Evolutionary conservation across 768 basidiomycete genomes (phyloP).

Genomic region (Amanita pallidorosea): DNA sequence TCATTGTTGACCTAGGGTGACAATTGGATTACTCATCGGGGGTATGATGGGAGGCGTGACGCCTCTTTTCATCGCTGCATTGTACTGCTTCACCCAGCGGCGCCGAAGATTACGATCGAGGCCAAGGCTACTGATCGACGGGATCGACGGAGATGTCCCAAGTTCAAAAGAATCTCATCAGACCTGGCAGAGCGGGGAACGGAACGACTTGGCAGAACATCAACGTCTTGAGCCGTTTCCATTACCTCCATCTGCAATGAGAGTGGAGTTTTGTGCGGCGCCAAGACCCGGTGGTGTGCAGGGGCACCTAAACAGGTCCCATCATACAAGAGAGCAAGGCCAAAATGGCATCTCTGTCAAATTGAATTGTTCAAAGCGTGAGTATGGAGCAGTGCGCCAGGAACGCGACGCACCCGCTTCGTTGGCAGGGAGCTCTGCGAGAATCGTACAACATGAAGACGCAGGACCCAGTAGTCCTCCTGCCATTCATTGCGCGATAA

Average conservation of each 20-base stretch:
- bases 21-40: background rate
- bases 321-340: background rate
- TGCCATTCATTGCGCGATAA: too few relatives aligned
- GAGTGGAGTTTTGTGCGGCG: background rate
- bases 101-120: background rate
- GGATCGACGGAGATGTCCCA: background rate
- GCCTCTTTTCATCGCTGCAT: background rate
- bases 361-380: background rate
- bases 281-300: background rate
- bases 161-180: background rate
- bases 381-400: background rate
- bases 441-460: background rate
- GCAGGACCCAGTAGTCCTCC: background rate
- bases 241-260: background rate
- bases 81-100: background rate
- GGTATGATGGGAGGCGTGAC: background rate
- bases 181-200: background rate
- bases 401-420: background rate
- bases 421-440: too few relatives aligned
- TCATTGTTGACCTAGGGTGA: background rate
- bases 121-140: background rate
- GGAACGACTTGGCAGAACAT: background rate
- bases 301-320: background rate
- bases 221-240: background rate
- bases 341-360: background rate